Conservation (phyloP, 73 alveolate species). For the Effrenium voratum region DNA sequence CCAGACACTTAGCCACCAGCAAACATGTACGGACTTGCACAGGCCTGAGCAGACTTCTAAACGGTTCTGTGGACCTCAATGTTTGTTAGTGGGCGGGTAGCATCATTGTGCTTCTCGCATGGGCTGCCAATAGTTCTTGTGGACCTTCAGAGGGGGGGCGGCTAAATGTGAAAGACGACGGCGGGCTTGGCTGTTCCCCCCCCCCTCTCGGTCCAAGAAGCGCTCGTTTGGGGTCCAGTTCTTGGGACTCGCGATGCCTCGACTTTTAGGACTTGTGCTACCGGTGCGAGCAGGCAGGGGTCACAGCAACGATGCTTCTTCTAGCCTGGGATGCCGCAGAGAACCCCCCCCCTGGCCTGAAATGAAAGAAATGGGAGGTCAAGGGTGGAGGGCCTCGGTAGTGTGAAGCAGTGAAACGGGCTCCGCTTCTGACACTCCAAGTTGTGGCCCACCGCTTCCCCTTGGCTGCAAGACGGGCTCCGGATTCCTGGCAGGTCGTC, state of each 20-base stretch:
- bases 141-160: neutral
- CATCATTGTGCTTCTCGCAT: neutral
- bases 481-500: neutral
- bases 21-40: too few relatives aligned
- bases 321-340: neutral
- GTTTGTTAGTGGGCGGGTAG: neutral
- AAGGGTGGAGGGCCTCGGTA: neutral
- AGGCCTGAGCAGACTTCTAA: too few relatives aligned
- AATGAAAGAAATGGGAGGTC: neutral
- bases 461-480: neutral
- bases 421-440: neutral
- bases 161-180: neutral
- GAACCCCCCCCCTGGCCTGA: neutral
- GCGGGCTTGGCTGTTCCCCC: neutral
- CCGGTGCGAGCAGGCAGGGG: slow-evolving; percentile 31
- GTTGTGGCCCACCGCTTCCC: neutral
- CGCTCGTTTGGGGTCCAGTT: neutral
- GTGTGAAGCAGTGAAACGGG: neutral
- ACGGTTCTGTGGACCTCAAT: too few relatives aligned
- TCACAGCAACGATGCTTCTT: neutral
- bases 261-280: slow-evolving; percentile 28
- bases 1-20: too few relatives aligned
- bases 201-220: neutral
- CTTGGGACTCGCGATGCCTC: neutral
- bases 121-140: neutral